Conservation (phyloP, 495 filamentous ascomycete species). For the Thermothielavioides terrestris region DNA sequence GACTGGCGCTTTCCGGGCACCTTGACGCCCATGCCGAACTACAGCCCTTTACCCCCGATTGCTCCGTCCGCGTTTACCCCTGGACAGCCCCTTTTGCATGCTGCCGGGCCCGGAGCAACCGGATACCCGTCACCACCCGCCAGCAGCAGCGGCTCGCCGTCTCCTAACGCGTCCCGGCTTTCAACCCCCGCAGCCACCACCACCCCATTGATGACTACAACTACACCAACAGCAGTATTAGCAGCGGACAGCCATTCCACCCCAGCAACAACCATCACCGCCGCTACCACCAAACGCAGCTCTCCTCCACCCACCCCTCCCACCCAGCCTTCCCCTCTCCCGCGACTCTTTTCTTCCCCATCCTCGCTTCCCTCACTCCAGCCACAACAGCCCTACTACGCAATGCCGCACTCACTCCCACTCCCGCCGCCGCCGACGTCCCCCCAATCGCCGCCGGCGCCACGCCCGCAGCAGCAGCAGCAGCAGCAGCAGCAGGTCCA, state of each 20-base stretch:
- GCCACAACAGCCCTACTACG: not conserved
- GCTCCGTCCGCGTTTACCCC: not conserved
- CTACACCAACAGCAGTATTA: not conserved
- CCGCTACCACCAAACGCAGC: not conserved
- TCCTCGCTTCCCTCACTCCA: not conserved
- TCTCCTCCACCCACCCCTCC: not conserved
- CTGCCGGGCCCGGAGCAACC: not conserved
- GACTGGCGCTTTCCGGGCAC: slow-evolving; percentile 27
- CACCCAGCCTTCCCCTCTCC: too few species aligned
- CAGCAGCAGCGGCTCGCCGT: not conserved
- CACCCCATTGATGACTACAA: not conserved
- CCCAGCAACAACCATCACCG: not conserved
- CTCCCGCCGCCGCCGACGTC: slow-evolving; percentile 14
- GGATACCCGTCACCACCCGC: slow-evolving; percentile 7
- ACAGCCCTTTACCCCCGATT: not conserved
- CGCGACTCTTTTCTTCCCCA: too few species aligned
- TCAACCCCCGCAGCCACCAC: not conserved
- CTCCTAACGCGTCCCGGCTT: too few species aligned
- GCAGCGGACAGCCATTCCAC: not conserved
- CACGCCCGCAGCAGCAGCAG: slow-evolving; percentile 2
- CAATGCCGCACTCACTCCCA: slow-evolving; percentile 11
- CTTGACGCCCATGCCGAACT: slow-evolving; percentile 18
- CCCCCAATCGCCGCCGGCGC: slow-evolving; percentile 12
- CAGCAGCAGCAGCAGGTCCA: slow-evolving; percentile 22
- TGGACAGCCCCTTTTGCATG: not conserved